phyloP scores from a whole-genome alignment of 1,284 basidiomycete genomes.

The Sanghuangporus weigelae region DNA sequence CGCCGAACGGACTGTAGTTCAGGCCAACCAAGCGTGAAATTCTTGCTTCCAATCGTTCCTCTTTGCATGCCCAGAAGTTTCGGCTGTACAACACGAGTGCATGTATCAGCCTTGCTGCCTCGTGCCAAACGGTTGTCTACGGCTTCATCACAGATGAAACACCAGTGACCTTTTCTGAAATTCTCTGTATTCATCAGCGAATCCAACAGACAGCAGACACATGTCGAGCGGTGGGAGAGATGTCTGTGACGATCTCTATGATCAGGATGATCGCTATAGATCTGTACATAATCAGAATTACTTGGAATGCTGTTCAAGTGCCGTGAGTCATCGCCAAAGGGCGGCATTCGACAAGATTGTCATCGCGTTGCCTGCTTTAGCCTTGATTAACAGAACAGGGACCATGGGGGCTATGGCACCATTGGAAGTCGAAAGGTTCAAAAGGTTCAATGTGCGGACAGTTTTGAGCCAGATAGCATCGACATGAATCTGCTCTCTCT shows the following conservation, averaged over 20 bases:
- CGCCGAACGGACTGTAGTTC: not conserved
- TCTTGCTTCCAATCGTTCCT: not conserved
- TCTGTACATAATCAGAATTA: not conserved
- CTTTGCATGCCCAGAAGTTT: not conserved
- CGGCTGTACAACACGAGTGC: not conserved
- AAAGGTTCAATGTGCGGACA: not conserved
- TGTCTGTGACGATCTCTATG: constrained; percentile 5
- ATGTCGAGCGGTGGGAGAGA: constrained; percentile 7
- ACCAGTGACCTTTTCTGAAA: not conserved
- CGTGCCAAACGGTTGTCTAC: not conserved
- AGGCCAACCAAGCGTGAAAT: not conserved
- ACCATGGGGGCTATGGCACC: not conserved
- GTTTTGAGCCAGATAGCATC: not conserved
- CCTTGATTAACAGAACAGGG: not conserved
- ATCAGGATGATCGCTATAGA: constrained; percentile 5
- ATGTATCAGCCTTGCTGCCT: not conserved
- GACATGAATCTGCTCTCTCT: constrained; percentile 13
- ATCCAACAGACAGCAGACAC: constrained; percentile 2
- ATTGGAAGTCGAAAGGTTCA: not conserved
- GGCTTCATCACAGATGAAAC: not conserved
- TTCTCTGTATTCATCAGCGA: not conserved
- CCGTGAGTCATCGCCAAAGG: not conserved
- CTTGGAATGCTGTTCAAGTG: constrained; percentile 1
- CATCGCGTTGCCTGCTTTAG: not conserved
- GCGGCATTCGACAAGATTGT: constrained; percentile 7